phyloP scores from a whole-genome alignment of 2,329 filamentous ascomycete species.

The Elsinoe perseae region DNA sequence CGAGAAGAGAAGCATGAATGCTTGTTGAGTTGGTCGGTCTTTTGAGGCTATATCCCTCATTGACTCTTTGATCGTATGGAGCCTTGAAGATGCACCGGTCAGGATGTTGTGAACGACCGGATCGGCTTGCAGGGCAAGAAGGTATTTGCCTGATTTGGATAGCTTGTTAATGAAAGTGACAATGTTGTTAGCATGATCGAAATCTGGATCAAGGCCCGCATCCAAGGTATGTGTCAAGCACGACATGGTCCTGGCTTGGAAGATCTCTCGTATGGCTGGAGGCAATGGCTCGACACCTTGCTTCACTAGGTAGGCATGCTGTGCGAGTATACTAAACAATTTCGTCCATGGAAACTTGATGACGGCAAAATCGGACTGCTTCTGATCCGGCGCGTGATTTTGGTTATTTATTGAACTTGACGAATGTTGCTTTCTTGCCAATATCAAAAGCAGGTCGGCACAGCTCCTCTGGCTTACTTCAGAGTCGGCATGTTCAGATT shows the following conservation, averaged over 20 bases:
- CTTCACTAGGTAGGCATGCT: slow-evolving; percentile 32
- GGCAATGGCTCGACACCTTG: slow-evolving; percentile 31
- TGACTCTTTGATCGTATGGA: slow-evolving; percentile 21
- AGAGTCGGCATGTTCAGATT: slow-evolving; percentile 38
- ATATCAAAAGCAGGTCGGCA: slow-evolving; percentile 46
- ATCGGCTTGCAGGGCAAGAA: background rate
- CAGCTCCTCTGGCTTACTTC: slow-evolving; percentile 42
- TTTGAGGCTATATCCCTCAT: slow-evolving; percentile 26
- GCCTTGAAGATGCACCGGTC: background rate
- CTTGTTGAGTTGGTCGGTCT: slow-evolving; percentile 43
- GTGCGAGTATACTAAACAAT: slow-evolving; percentile 21
- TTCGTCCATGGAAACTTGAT: slow-evolving; percentile 21
- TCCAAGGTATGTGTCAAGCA: slow-evolving; percentile 40
- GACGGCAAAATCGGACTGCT: background rate
- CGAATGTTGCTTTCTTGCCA: slow-evolving; percentile 35
- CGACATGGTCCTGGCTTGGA: slow-evolving; percentile 49
- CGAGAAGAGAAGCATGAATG: slow-evolving; percentile 72
- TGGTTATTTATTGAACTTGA: too few species aligned
- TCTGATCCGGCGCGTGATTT: too few species aligned
- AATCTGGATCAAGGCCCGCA: slow-evolving; percentile 1
- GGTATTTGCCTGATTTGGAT: background rate
- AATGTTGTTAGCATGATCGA: slow-evolving; percentile 4
- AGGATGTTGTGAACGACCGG: background rate
- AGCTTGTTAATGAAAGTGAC: background rate
- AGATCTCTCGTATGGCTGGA: slow-evolving; percentile 42